A percentile compares a stretch with the other conserved stretches of the same genome.
These are phyloP conservation scores for Plantago rigida DNA, from an alignment of 305 asterid species.

Conservation along the genomic window DNA sequence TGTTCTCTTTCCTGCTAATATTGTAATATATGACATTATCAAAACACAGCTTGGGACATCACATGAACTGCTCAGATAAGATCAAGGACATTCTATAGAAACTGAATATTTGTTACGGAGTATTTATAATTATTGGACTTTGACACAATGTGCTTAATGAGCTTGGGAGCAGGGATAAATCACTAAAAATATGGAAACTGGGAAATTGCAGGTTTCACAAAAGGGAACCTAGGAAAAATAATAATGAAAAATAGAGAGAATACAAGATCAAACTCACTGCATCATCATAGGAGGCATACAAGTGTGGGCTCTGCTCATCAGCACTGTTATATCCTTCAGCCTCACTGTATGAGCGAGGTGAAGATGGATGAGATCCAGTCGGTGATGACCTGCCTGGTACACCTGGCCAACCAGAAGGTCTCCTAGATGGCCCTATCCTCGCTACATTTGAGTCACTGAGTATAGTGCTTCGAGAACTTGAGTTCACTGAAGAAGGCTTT, in stretches of 20 bases:
- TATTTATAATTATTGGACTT: too few relatives aligned
- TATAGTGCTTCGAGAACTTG: constrained; percentile 45
- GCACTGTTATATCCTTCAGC: constrained; percentile 96
- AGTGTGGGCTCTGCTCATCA: constrained; percentile 74
- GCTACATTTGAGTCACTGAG: constrained; percentile 41
- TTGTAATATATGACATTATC: constrained; percentile 10
- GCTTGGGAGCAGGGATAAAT: neutral
- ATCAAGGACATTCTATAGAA: constrained; percentile 4
- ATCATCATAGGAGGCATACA: constrained; percentile 68
- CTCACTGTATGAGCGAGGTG: constrained; percentile 87
- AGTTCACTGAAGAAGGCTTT: constrained; percentile 48
- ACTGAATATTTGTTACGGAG: too few relatives aligned
- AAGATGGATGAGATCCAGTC: constrained; percentile 80
- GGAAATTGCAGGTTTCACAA: constrained; percentile 12
- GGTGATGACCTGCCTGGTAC: constrained; percentile 73
- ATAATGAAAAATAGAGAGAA: constrained; percentile 3
- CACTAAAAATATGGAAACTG: neutral
- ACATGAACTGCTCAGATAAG: constrained; percentile 11
- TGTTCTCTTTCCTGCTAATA: constrained; percentile 77
- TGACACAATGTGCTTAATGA: too few relatives aligned
- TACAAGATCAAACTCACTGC: constrained; percentile 48
- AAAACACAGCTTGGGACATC: constrained; percentile 16
- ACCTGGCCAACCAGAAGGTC: constrained; percentile 59
- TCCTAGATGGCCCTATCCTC: constrained; percentile 59
- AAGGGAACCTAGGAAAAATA: neutral